These are phyloP conservation scores for Trypanosoma boissoni DNA, from an alignment of 208 protist genomes.

Conservation along the genomic window DNA sequence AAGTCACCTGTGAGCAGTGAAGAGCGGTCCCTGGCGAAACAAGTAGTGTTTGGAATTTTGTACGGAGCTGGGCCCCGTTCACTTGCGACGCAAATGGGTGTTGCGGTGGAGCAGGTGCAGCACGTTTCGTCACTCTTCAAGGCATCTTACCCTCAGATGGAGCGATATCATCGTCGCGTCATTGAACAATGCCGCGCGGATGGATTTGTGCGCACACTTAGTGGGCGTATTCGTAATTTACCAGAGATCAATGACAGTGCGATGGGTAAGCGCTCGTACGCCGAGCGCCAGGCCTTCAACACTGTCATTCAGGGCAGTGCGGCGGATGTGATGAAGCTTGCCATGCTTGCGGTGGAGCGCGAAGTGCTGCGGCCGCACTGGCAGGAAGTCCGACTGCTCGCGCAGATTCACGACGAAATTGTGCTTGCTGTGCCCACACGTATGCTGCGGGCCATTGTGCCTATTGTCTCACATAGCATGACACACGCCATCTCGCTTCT, in stretches of 20 bases:
- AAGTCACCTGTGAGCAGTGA: constrained; percentile 58
- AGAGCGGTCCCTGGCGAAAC: constrained; percentile 78
- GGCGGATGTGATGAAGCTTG: constrained; percentile 88
- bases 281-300: constrained; percentile 91
- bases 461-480: constrained; percentile 35
- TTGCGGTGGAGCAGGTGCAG: constrained; percentile 59
- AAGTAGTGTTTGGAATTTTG: constrained; percentile 84
- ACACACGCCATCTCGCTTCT: constrained; percentile 44
- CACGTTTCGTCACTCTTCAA: constrained; percentile 54
- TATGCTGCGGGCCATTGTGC: constrained; percentile 31
- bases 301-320: constrained; percentile 87
- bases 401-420: constrained; percentile 72
- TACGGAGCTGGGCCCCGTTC: constrained; percentile 80
- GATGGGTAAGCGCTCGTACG: constrained; percentile 59
- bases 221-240: constrained; percentile 65
- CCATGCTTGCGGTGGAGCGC: constrained; percentile 75
- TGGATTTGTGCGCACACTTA: constrained; percentile 82
- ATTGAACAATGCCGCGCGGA: constrained; percentile 60
- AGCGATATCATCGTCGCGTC: constrained; percentile 56
- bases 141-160: constrained; percentile 59
- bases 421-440: constrained; percentile 31
- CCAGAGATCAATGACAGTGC: constrained; percentile 66
- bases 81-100: constrained; percentile 65
- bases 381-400: constrained; percentile 42
- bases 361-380: constrained; percentile 53